Evolutionary conservation across 140 eudicot genomes (phyloP), one percentile per base, ranked within the genome.

Genomic region (Anethum foeniculum): DNA sequence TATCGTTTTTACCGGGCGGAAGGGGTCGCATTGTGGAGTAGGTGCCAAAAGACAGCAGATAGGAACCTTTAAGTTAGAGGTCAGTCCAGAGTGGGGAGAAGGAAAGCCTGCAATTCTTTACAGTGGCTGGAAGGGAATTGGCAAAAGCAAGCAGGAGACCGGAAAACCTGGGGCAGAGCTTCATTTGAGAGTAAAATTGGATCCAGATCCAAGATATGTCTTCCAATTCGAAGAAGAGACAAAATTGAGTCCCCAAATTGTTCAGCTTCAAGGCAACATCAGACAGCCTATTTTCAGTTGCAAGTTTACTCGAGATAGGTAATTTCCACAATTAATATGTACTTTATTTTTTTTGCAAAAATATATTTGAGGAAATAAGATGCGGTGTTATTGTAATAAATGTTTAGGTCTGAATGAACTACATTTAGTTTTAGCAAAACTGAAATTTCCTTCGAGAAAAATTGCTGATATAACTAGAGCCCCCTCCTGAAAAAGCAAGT

Each of bases 281-380:
- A 89, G 86, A 86, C 98, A 93, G 82, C 98, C 98, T 18, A 93
- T 93, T 76, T 91, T 93, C 88, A 93, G 98, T 80, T 91, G 98
- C 96, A 89, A 93, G 88, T 93, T 93, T 85, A 91, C 91, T 86
- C 94, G 81, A 83, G 98, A 93, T 91, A 93, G 98, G 98, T 91
- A 77, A 84, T 49, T 4, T 47, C 47, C 25, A 16, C 18, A 34
- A 18, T 72, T 12, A 39, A 7, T 75, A 34, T 12, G 39, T 58
- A 75, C 51, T 80, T 3, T 81, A 13, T 23, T 25, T 28, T 36
- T 71, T 15, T n/a, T 13, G 41, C 44, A 34, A 18, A 52, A 15
- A 81, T 81, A 32, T 52, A 18, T 38, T 18, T 7, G 58, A 10
- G 36, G 44, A 77, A 77, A 1, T 47, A 76, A 48, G 65, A 7